Evolutionary conservation across 768 basidiomycete species (phyloP), one percentile per base, ranked within the genome.

Genomic region (Rickenella mellea): DNA sequence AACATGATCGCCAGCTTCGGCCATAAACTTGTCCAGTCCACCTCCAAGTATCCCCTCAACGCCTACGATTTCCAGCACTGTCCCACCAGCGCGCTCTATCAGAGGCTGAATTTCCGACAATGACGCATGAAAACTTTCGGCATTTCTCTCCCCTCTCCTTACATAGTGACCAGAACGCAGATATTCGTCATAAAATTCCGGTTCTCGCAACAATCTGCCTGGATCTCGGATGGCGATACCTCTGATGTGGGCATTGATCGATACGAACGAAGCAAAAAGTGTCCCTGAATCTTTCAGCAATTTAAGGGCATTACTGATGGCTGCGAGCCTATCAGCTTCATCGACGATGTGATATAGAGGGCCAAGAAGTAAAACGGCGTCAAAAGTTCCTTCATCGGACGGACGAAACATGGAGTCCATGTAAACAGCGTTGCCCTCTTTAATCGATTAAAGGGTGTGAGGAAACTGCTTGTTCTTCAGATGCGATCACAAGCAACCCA

Each of bases 301-400:
- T n/a, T 26, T 27, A 43, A 49, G 44, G 6, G 51, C 48, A 11
- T 43, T 31, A 30, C 27, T 19, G 7, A 52, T 14, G 22, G 51
- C 51, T 20, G 20, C 29, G 27, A 40, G 27, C 39, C 51, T 47
- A 26, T 48, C 40, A 19, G 30, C 22, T 10, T 42, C 15, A 8
- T 46, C 33, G 30, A 47, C 47, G 39, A 49, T 44, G 28, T 52
- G 51, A 42, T 53, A 53, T 14, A 50, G 28, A 12, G 51, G 51
- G 1, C 51, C 51, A 8, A 53, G 47, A 28, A 53, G 45, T 40
- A 53, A 47, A 22, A 53, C 51, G 5, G 44, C 49, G 39, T 53
- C 51, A 39, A 50, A 53, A 24, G 36, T 47, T 6, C 33, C 46
- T 21, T 31, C 26, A 19, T 50, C 51, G 22, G 15, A 22, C 11